These are phyloP conservation scores for Pseudocercospora fijiensis DNA, from an alignment of 2,329 filamentous ascomycete genomes.

Conservation along the genomic window DNA sequence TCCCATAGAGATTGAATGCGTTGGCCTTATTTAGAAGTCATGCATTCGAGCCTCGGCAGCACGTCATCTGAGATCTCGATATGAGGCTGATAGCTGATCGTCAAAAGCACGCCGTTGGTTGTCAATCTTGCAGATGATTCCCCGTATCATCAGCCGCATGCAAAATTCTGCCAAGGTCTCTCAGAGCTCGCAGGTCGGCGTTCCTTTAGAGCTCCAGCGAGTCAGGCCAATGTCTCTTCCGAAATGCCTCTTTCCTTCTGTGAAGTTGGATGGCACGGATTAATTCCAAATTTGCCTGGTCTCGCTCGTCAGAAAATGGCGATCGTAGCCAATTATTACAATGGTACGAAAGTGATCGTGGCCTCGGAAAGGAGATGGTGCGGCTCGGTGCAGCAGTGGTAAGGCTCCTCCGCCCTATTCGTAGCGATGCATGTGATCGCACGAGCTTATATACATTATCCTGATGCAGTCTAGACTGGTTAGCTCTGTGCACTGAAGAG, in stretches of 20 bases:
- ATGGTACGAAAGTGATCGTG: not conserved
- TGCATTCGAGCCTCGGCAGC: too few species aligned
- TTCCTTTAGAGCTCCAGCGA: not conserved
- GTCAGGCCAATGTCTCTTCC: not conserved
- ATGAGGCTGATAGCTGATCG: not conserved
- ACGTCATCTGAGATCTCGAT: slow-evolving; percentile 5
- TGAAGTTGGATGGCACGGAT: not conserved
- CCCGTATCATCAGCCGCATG: not conserved
- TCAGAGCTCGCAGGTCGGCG: not conserved
- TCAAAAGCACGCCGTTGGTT: not conserved
- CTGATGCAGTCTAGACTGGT: not conserved
- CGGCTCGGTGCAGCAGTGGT: not conserved
- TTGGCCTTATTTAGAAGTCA: too few species aligned
- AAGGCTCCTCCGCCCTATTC: not conserved
- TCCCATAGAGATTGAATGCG: not conserved
- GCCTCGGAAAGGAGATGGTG: not conserved
- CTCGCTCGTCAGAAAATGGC: not conserved
- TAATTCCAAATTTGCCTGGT: slow-evolving; percentile 1
- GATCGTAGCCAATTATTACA: not conserved
- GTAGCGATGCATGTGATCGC: not conserved
- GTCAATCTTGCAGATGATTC: too few species aligned
- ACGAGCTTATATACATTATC: not conserved
- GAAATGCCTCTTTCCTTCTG: not conserved
- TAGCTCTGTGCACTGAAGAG: not conserved
- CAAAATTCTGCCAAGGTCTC: not conserved